Evolutionary conservation across 108 stramenopile species (phyloP), one percentile per base, ranked within the genome.

Genomic region (Thalassiosira profunda): DNA sequence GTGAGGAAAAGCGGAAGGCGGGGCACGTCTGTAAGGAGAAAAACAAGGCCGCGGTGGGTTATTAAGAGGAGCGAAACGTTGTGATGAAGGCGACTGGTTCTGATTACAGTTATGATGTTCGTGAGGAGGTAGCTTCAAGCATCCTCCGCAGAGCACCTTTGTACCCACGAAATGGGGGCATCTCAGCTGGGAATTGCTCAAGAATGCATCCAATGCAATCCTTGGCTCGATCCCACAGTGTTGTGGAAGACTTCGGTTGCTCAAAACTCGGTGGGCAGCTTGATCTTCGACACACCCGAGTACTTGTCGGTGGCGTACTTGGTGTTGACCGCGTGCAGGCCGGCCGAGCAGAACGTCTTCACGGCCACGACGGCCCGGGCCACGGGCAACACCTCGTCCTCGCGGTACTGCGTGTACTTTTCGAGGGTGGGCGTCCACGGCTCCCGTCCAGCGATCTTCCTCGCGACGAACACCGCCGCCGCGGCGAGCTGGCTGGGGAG

Each of bases 401-500:
- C 93, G 20, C 49, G 46, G 77, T 93, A 97, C 30, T 83, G 68
- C 0, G 96, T 81, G 69, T 97, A 97, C 45, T 84, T 75, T 12
- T 81, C 70, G 31, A 98, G 85, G 14, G 94, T 96, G 8, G 93
- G 92, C 29, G 81, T 88, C 97, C 97, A 98, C 24, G 90, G 58
- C 55, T 88, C 75, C 35, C 90, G 52, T 48, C 86, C 84, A 7
- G 91, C 64, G 40, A 88, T 83, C 56, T 66, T 76, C 45, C 95
- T 82, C n/a, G 97, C 96, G 47, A 95, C 74, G 65, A 89, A 86
- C 31, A 98, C 87, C 18, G 96, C 92, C 49, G 90, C 86, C 21
- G 95, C 92, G 15, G 97, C 97, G 25, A 95, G 69, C 60, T 90
- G 71, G 63, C 93, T 94, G 0, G 97, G 97, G 37, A 92, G 83